A percentile compares a stretch with the other conserved stretches of the same genome.
phyloP scores from a whole-genome alignment of 2,329 filamentous ascomycete species.

The Dryadomyces quercus-mongolicae region DNA sequence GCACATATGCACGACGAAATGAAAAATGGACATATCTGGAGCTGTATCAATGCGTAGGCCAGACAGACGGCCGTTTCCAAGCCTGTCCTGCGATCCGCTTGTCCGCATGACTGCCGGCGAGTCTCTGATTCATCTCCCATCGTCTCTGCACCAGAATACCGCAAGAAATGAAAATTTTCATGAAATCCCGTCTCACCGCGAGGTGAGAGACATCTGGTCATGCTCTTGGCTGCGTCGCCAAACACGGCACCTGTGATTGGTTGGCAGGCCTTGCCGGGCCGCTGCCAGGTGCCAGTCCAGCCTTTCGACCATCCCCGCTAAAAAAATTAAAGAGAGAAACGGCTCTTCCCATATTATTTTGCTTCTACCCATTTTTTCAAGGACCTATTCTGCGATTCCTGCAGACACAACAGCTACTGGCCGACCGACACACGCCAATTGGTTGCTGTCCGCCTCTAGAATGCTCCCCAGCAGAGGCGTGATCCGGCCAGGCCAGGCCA shows the following conservation, averaged over 20 bases:
- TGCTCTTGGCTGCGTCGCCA: not conserved
- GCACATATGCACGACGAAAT: not conserved
- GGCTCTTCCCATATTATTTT: not conserved
- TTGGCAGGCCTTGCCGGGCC: conserved; percentile 2
- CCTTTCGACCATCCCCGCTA: not conserved
- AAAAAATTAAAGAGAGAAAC: not conserved
- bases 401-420: not conserved
- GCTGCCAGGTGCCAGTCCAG: conserved; percentile 3
- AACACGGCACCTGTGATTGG: not conserved
- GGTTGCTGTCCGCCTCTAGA: not conserved
- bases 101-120: too few relatives aligned
- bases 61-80: not conserved
- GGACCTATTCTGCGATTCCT: not conserved
- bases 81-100: not conserved
- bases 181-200: too few relatives aligned
- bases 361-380: not conserved
- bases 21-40: not conserved
- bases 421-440: not conserved
- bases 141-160: too few relatives aligned
- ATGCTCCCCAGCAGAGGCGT: conserved; percentile 47
- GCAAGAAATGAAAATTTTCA: too few relatives aligned
- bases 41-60: not conserved
- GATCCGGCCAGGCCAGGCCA: conserved; percentile 30
- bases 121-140: too few relatives aligned
- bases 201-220: too few relatives aligned